Base-by-base conservation (phyloP, 371 early-diverging fungal species). In the Synchytrium microbalum region DNA sequence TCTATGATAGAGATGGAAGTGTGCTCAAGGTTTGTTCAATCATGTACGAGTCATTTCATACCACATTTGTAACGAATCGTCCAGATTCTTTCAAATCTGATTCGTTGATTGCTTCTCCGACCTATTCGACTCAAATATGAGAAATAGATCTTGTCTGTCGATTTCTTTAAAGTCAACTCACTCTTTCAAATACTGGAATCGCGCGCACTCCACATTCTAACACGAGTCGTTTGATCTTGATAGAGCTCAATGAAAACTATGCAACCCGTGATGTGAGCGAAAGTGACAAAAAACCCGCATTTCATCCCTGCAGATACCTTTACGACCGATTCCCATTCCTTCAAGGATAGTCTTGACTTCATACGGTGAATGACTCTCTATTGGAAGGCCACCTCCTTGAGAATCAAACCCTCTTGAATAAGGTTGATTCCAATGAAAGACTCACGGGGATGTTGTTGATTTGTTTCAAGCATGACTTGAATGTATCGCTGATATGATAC, bases 241-340 rank as follows among this genome's bases (percentile, higher is more conserved):
- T 70, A 23, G 81, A 60, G 65, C 80, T 80, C 59, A 79, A 86
- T 2, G 73, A 75, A 73, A 88, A 88, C 89, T 89, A 54, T 14
- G 19, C 1, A 31, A 29, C 58, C 60, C 54, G 53, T 54, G 13
- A 54, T 2, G 28, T 16, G n/a, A 8, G 51, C 23, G 13, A 19
- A 29, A 27, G 16, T 30, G n/a, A 62, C 32, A 25, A 13, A 13
- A 19, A 32, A 53, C 1, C 10, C 23, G 10, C 54, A 61, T 14
- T 10, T 23, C 30, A 14, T 38, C 59, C 26, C 32, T 54, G 1
- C 13, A 1, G 5, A 23, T 66, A 88, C 88, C 77, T 87, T 80
- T 16, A 87, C 68, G 19, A 88, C 68, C 0, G 76, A 69, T 38
- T 86, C 84, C 91, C 91, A 91, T n/a, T 89, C 89, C 10, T 54